Percentiles rank a stretch among this genome's conserved stretches.
phyloP scores from a whole-genome alignment of 805 yeast genomes.

The Starmerella ratchasimensis region DNA sequence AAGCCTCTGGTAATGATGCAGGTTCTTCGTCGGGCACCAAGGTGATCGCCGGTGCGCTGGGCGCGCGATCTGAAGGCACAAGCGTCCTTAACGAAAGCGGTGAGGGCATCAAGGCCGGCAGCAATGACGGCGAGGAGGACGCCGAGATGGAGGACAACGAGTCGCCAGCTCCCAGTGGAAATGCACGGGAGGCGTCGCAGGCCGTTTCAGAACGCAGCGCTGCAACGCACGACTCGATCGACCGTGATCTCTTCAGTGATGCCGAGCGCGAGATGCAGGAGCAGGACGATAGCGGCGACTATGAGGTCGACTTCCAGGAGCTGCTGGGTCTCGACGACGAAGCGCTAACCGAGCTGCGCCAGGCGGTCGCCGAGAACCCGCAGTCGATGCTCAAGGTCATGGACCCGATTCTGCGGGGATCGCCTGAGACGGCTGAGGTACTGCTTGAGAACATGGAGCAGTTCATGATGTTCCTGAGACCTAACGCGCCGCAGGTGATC shows the following conservation, averaged over 20 bases:
- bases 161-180: not conserved
- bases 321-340: conserved; percentile 34
- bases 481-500: conserved; percentile 22
- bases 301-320: conserved; percentile 23
- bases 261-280: conserved; percentile 26
- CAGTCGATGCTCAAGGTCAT: conserved; percentile 73
- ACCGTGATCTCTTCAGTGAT: conserved; percentile 31
- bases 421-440: conserved; percentile 66
- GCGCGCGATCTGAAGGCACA: too few species aligned
- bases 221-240: conserved; percentile 14
- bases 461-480: conserved; percentile 56
- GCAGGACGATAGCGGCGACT: conserved; percentile 15
- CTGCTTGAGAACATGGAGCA: conserved; percentile 57
- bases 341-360: conserved; percentile 48
- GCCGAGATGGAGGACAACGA: too few species aligned
- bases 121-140: too few species aligned
- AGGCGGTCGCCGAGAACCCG: conserved; percentile 71
- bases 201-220: not conserved
- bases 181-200: not conserved
- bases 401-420: conserved; percentile 63
- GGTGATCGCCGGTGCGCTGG: too few species aligned
- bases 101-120: too few species aligned
- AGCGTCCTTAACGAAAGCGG: too few species aligned
- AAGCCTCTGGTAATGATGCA: not conserved
- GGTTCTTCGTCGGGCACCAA: too few species aligned